Percentiles rank a stretch among this genome's conserved stretches.
Evolutionary conservation across 139 green algal genomes (phyloP).

Genomic region (Zygnema circumcarinatum): DNA sequence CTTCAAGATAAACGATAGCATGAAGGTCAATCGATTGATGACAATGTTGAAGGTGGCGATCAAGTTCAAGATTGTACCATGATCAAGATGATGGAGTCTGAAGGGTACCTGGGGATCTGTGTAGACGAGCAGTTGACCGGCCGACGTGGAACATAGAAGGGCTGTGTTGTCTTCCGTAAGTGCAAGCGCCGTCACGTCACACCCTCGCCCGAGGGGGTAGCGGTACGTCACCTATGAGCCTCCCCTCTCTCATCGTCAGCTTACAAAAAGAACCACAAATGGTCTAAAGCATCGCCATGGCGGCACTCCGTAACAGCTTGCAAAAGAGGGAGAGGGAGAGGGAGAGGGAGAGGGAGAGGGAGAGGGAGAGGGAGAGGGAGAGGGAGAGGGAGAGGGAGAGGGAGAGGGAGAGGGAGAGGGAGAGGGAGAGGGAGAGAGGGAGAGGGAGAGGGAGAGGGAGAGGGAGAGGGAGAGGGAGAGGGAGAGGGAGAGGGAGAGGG

Average conservation of each 20-base stretch:
- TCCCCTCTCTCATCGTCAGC: too few species aligned
- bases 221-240: conserved; percentile 27
- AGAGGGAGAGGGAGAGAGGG: background rate
- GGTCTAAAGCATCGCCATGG: background rate
- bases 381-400: background rate
- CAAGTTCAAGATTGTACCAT: too few species aligned
- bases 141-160: conserved; percentile 46
- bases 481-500: background rate
- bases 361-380: background rate
- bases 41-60: too few species aligned
- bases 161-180: conserved; percentile 61
- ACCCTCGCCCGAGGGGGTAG: conserved; percentile 30
- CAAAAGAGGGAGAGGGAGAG: conserved; percentile 17
- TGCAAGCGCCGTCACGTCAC: conserved; percentile 46
- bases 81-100: too few species aligned
- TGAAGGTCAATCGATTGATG: too few species aligned
- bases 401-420: background rate
- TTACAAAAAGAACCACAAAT: conserved; percentile 7
- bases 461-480: background rate
- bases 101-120: conserved; percentile 53
- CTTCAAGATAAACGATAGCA: too few species aligned
- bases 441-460: background rate
- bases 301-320: background rate
- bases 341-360: background rate
- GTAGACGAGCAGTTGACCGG: conserved; percentile 49